Base-by-base conservation (phyloP, 148 eudicot genomes). In the Euryodendron excelsum region DNA sequence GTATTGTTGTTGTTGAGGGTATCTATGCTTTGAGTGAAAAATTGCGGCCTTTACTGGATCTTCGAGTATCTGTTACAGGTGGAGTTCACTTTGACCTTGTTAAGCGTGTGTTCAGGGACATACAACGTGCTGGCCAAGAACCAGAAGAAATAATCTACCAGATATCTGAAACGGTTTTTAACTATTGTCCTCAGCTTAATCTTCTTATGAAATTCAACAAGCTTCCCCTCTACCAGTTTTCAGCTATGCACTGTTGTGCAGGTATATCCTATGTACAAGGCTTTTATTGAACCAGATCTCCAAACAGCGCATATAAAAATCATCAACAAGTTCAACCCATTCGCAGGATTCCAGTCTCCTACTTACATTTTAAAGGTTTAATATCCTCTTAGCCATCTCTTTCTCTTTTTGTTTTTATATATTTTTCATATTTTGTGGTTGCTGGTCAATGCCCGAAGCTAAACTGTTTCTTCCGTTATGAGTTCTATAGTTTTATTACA, bases 211-310 rank as follows among this genome's bases (percentile, higher is more conserved):
- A 69, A 39, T 80, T 56, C 56, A 14, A 39, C 5, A 67, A 72
- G 6, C 34, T 31, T 65, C 74, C 81, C 15, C 13, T 69, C 33
- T 53, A 77, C 2, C 8, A 79, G 44, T 84, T 80, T 74, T 78
- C 77, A 80, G 55, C 55, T 76, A 44, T 25, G 50, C 72, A 71
- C 66, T 82, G 77, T 52, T 77, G 65, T 17, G 65, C 89, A 95
- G 98, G 98, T 95, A 27, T 93, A 95, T 80, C 98, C 98, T 21
- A 95, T 95, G 98, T 95, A 95, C 84, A 93, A 95, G 90, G 97
- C 97, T 76, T 95, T 95, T 72, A 95, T 95, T 72, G 98, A 95
- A 85, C 98, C 98, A 74, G 97, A 95, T 84, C 89, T 95, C 77
- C 91, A 92, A 83, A 95, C 94, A 28, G 96, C 98, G 12, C 97